Evolutionary conservation across 208 protist species (phyloP).

Genomic region (Endotrypanum monterogeii): DNA sequence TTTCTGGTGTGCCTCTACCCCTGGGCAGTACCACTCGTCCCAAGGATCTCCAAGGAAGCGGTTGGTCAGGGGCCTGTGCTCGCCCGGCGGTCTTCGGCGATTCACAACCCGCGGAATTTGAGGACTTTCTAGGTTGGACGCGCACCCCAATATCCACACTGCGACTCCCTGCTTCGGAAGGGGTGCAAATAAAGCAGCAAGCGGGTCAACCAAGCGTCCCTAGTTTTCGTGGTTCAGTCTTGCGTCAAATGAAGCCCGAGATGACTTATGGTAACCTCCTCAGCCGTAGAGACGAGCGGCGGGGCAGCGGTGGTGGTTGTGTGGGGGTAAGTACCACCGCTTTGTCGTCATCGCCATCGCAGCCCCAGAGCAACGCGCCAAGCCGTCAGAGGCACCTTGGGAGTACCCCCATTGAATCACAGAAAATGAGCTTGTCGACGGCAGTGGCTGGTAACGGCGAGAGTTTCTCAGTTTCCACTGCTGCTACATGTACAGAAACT

Average conservation of each 20-base stretch:
- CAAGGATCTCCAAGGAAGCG: not conserved
- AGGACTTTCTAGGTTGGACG: slow-evolving; percentile 17
- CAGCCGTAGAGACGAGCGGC: not conserved
- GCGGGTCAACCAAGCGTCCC: not conserved
- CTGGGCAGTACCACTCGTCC: not conserved
- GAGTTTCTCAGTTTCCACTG: slow-evolving; percentile 4
- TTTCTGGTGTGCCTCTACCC: not conserved
- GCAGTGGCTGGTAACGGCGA: slow-evolving; percentile 2
- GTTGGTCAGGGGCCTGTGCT: not conserved
- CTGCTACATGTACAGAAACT: not conserved
- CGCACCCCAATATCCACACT: slow-evolving; percentile 3
- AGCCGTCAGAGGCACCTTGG: slow-evolving; percentile 12
- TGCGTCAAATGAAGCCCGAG: not conserved
- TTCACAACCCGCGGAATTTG: slow-evolving; percentile 16
- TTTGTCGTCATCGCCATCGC: not conserved
- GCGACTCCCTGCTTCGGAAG: not conserved
- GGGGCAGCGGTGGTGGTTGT: not conserved
- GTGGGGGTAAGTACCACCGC: not conserved
- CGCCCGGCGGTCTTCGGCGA: not conserved
- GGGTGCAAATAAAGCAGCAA: not conserved
- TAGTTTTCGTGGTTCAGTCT: not conserved
- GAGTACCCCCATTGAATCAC: slow-evolving; percentile 4
- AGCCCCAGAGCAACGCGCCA: not conserved
- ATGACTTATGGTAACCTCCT: no score
- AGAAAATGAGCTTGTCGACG: slow-evolving; percentile 5